Conservation (phyloP, 164 flowering plant genomes). For the Magnolia changhungtana region DNA sequence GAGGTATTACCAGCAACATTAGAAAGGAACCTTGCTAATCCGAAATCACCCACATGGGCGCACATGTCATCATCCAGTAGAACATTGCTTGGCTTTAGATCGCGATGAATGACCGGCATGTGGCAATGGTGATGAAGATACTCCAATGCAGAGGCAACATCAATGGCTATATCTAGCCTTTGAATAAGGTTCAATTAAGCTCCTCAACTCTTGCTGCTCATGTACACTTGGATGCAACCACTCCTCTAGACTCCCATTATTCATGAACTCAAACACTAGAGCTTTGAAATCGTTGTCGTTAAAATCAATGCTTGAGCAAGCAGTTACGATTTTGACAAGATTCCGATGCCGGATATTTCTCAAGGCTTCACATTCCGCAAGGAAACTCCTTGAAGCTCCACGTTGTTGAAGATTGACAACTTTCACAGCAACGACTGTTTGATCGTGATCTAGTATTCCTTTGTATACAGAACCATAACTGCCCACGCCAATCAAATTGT, state of each 20-base stretch:
- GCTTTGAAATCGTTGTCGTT: conserved; percentile 17
- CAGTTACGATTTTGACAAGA: conserved; percentile 13
- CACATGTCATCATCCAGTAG: background rate
- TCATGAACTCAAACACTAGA: conserved; percentile 15
- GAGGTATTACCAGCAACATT: background rate
- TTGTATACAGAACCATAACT: conserved; percentile 13
- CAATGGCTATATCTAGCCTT: conserved; percentile 5
- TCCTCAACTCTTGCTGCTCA: background rate
- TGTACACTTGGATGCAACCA: conserved; percentile 15
- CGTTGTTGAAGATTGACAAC: conserved; percentile 10
- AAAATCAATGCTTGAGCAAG: conserved; percentile 14
- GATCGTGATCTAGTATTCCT: background rate
- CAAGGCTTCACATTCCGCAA: conserved; percentile 5
- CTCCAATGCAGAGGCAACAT: conserved; percentile 8
- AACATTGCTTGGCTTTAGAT: conserved; percentile 10
- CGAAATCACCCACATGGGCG: background rate
- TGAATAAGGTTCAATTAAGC: background rate
- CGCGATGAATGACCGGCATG: conserved; percentile 6
- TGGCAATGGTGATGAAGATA: conserved; percentile 7
- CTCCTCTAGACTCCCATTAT: conserved; percentile 9
- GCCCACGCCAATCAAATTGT: conserved; percentile 17
- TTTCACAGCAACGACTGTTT: conserved; percentile 1
- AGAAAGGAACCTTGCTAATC: background rate
- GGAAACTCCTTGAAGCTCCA: conserved; percentile 16
- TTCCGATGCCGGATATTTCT: conserved; percentile 10